A percentile compares a stretch with the other conserved stretches of the same genome.
Evolutionary conservation across 129 eudicot species (phyloP).

Genomic region (Helianthus annuus): HanXRQr2.0-SUNRISE NC_035433.2:81871709-81872208

Average conservation of each 20-base stretch:
- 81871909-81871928: not conserved
- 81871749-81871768: too few species aligned
- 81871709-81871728: too few species aligned
- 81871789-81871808: too few species aligned
- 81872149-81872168: conserved; percentile 38
- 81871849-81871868: not conserved
- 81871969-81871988: not conserved
- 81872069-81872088: conserved; percentile 58
- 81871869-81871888: not conserved
- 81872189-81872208: conserved; percentile 53
- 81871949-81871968: not conserved
- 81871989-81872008: conserved; percentile 36
- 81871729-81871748: too few species aligned
- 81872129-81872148: too few species aligned
- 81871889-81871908: not conserved
- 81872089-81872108: conserved; percentile 12
- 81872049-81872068: conserved; percentile 61
- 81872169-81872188: conserved; percentile 53
- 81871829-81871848: not conserved
- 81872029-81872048: conserved; percentile 49
- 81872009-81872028: conserved; percentile 52
- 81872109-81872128: too few species aligned
- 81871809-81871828: too few species aligned
- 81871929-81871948: too few species aligned
- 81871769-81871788: too few species aligned